These are phyloP conservation scores for Boletus sp. DNA, from an alignment of 1,284 basidiomycete genomes.

Conservation along the genomic window DNA sequence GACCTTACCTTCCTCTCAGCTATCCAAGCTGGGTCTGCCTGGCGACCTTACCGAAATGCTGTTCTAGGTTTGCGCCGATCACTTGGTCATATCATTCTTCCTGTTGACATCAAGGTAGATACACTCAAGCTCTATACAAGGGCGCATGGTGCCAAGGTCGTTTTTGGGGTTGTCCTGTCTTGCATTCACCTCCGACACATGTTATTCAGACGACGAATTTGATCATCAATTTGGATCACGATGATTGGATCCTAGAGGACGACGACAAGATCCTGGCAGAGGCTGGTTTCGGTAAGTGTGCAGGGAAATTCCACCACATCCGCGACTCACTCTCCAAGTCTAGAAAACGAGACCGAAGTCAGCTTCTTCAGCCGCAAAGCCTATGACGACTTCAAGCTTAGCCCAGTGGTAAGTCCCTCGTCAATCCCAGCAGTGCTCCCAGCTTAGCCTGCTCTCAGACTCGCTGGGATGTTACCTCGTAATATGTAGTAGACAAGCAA, in stretches of 20 bases:
- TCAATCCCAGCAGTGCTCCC: neutral
- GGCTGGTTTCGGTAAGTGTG: slow-evolving; percentile 71
- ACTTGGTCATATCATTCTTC: neutral
- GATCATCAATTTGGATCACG: slow-evolving; percentile 94
- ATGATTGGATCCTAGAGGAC: slow-evolving; percentile 87
- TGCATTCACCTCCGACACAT: neutral
- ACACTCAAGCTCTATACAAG: slow-evolving; percentile 94
- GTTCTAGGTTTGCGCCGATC: slow-evolving; percentile 57
- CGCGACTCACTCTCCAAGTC: slow-evolving; percentile 5
- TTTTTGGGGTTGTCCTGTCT: neutral
- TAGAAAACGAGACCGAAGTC: slow-evolving; percentile 95
- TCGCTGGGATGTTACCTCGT: slow-evolving; percentile 33
- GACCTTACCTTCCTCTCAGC: slow-evolving; percentile 47
- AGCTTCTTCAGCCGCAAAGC: slow-evolving; percentile 83
- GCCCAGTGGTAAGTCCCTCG: slow-evolving; percentile 69
- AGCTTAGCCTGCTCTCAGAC: slow-evolving; percentile 21
- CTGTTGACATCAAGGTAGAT: slow-evolving; percentile 51
- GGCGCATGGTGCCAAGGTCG: slow-evolving; percentile 90
- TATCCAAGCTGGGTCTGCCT: slow-evolving; percentile 72
- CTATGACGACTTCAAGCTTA: slow-evolving; percentile 79
- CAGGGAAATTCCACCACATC: neutral
- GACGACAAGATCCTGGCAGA: slow-evolving; percentile 65
- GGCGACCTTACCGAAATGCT: slow-evolving; percentile 84
- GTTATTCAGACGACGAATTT: slow-evolving; percentile 81
- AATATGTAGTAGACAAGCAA: neutral